phyloP scores from a whole-genome alignment of 2,329 filamentous ascomycete genomes.

The Botrytis elliptica region DNA sequence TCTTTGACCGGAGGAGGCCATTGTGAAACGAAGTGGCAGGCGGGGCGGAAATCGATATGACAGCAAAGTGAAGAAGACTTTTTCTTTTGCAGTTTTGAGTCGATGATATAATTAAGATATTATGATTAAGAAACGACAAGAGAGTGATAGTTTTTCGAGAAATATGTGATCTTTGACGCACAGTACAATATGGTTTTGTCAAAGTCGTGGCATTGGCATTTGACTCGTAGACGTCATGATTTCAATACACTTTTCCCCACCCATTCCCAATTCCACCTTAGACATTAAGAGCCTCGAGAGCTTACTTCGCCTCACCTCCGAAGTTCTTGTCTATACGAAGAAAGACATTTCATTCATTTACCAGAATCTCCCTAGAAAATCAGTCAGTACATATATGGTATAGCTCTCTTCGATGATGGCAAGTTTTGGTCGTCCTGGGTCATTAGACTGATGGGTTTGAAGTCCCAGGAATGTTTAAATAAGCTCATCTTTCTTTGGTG shows the following conservation, averaged over 20 bases:
- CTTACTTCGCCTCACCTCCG: background rate
- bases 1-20: conserved; percentile 17
- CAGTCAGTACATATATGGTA: background rate
- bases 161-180: background rate
- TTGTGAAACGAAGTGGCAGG: background rate
- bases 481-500: too few relatives aligned
- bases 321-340: background rate
- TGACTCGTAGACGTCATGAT: conserved; percentile 17
- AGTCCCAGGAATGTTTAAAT: too few relatives aligned
- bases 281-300: background rate
- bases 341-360: background rate
- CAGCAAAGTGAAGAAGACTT: background rate
- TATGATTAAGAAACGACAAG: background rate
- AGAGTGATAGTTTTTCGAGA: background rate
- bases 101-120: background rate
- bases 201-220: background rate
- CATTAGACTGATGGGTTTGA: too few relatives aligned
- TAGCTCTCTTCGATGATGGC: background rate
- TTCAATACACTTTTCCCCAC: background rate
- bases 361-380: background rate
- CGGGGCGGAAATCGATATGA: background rate
- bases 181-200: background rate
- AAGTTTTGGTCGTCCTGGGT: background rate
- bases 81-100: background rate
- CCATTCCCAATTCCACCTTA: background rate